phyloP scores from a whole-genome alignment of 2,329 filamentous ascomycete genomes.

The Penicillium expansum region DNA sequence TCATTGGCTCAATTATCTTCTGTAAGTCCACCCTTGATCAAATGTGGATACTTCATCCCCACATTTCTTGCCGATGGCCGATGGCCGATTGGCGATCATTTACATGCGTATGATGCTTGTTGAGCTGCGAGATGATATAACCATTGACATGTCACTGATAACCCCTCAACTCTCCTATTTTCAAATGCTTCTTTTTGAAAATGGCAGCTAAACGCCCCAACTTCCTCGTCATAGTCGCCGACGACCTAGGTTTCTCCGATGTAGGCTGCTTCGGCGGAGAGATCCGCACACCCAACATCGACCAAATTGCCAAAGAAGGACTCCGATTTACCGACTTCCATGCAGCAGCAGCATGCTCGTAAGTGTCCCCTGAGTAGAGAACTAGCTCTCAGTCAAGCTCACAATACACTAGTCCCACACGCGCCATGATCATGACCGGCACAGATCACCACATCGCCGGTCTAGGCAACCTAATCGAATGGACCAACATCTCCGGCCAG shows the following conservation, averaged over 20 bases:
- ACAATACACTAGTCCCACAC: constrained; percentile 46
- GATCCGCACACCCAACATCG: constrained; percentile 59
- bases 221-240: constrained; percentile 59
- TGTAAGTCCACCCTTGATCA: background rate
- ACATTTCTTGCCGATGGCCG: constrained; percentile 9
- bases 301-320: constrained; percentile 53
- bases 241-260: constrained; percentile 61
- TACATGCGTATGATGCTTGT: background rate
- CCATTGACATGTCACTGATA: background rate
- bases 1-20: background rate
- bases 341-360: constrained; percentile 62
- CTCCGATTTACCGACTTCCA: constrained; percentile 65
- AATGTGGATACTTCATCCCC: background rate
- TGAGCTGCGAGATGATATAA: background rate
- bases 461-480: constrained; percentile 59
- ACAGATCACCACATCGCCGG: constrained; percentile 58
- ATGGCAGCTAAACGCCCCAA: constrained; percentile 52
- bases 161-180: background rate
- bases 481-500: constrained; percentile 55
- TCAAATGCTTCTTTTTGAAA: background rate
- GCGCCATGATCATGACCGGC: constrained; percentile 65
- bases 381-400: background rate
- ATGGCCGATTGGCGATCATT: constrained; percentile 17
- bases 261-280: constrained; percentile 59
- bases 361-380: constrained; percentile 4